phyloP scores from a whole-genome alignment of 306 rosid species.

The Fragaria nilgerrensis region DNA sequence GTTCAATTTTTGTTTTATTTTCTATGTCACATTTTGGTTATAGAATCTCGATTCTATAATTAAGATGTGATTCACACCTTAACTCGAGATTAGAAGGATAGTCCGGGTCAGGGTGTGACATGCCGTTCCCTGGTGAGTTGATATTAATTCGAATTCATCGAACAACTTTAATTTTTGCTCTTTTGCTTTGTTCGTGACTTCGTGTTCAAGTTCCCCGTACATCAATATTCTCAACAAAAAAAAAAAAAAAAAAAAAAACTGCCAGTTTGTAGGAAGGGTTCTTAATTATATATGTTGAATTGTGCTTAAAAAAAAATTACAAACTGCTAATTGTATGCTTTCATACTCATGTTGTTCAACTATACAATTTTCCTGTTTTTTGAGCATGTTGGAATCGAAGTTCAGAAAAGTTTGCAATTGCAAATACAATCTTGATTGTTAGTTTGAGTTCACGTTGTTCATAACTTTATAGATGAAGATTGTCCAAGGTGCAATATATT shows the following conservation, averaged over 20 bases:
- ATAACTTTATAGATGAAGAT: neutral
- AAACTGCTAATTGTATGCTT: neutral
- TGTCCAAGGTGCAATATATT: neutral
- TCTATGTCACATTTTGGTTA: too few relatives aligned
- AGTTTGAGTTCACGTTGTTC: too few relatives aligned
- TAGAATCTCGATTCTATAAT: too few relatives aligned
- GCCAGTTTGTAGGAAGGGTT: too few relatives aligned
- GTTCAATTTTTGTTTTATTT: too few relatives aligned
- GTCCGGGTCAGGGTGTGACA: too few relatives aligned
- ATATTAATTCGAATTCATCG: neutral
- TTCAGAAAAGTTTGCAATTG: neutral
- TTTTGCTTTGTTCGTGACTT: neutral
- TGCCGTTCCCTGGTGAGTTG: neutral
- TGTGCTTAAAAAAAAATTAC: neutral
- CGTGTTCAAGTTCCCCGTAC: neutral
- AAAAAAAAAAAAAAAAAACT: too few relatives aligned
- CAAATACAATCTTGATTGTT: neutral
- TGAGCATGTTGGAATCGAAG: neutral
- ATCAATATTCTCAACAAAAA: too few relatives aligned
- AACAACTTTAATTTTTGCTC: neutral
- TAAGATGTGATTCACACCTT: too few relatives aligned
- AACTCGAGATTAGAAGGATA: too few relatives aligned
- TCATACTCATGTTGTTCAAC: neutral
- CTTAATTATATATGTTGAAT: too few relatives aligned
- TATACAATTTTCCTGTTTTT: neutral